Conservation (phyloP, 176 grass and related monocot species). For the Zizania latifolia region DNA sequence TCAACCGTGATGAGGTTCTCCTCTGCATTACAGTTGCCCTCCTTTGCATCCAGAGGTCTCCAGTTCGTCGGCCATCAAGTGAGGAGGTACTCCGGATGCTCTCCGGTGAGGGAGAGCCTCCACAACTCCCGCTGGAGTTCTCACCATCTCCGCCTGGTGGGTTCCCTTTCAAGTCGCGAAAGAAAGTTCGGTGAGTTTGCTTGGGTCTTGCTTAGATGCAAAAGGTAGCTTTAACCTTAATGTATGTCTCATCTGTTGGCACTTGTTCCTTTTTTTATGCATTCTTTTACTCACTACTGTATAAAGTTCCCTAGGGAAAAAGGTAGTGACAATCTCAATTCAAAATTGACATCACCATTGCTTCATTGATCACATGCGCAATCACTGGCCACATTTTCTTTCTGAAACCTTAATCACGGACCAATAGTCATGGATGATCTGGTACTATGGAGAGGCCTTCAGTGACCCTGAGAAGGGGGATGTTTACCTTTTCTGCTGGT, state of each 20-base stretch:
- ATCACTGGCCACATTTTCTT: background rate
- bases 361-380: slow-evolving; percentile 9
- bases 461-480: background rate
- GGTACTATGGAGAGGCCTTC: background rate
- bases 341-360: background rate
- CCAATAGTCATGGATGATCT: slow-evolving; percentile 1
- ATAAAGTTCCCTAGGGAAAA: slow-evolving; percentile 9
- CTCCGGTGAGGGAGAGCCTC: slow-evolving; percentile 46
- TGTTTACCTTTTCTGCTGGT: slow-evolving; percentile 9
- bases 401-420: background rate
- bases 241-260: slow-evolving; percentile 1
- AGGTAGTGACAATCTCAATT: slow-evolving; percentile 4
- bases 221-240: slow-evolving; percentile 12
- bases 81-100: slow-evolving; percentile 57
- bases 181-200: slow-evolving; percentile 57
- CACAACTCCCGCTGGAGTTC: slow-evolving; percentile 60
- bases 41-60: slow-evolving; percentile 70
- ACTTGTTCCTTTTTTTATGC: slow-evolving; percentile 6
- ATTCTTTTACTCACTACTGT: slow-evolving; percentile 14
- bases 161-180: slow-evolving; percentile 52
- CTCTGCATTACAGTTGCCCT: slow-evolving; percentile 70
- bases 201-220: slow-evolving; percentile 14
- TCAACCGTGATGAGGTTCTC: slow-evolving; percentile 57
- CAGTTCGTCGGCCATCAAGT: slow-evolving; percentile 41
- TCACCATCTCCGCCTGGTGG: slow-evolving; percentile 50